Evolutionary conservation across 208 protist genomes (phyloP).

Genomic region (Lotmaria passim): DNA sequence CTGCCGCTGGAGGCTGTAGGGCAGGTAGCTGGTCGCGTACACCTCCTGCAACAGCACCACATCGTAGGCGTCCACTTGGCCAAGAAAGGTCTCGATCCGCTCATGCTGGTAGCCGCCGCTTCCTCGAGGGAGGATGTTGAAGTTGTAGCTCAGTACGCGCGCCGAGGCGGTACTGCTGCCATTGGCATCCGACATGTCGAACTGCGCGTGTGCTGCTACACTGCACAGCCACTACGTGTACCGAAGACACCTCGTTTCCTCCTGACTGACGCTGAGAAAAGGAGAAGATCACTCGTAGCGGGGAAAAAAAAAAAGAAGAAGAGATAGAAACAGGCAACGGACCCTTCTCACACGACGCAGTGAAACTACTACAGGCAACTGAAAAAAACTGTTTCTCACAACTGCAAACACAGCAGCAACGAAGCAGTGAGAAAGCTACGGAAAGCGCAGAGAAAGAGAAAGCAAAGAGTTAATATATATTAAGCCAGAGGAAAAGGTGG

Average conservation of each 20-base stretch:
- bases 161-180: constrained; percentile 20
- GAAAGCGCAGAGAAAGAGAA: not conserved
- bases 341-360: too few relatives aligned
- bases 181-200: constrained; percentile 17
- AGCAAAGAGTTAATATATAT: too few relatives aligned
- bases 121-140: constrained; percentile 86
- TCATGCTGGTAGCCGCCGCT: constrained; percentile 86
- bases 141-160: constrained; percentile 90
- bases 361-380: too few relatives aligned
- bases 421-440: not conserved
- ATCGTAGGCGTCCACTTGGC: constrained; percentile 74
- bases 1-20: constrained; percentile 74
- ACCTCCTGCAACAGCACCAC: constrained; percentile 88
- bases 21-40: constrained; percentile 79
- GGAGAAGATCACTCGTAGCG: too few relatives aligned
- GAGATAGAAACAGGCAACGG: too few relatives aligned
- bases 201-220: too few relatives aligned
- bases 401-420: too few relatives aligned
- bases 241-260: too few relatives aligned
- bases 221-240: not conserved
- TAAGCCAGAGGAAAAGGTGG: not conserved
- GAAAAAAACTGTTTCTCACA: too few relatives aligned
- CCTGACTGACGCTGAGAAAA: too few relatives aligned
- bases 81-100: constrained; percentile 79
- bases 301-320: too few relatives aligned